Percentiles rank a stretch among this genome's conserved stretches.
Evolutionary conservation across 2,329 filamentous ascomycete genomes (phyloP).

Genomic region (Neofusicoccum sp.): DNA sequence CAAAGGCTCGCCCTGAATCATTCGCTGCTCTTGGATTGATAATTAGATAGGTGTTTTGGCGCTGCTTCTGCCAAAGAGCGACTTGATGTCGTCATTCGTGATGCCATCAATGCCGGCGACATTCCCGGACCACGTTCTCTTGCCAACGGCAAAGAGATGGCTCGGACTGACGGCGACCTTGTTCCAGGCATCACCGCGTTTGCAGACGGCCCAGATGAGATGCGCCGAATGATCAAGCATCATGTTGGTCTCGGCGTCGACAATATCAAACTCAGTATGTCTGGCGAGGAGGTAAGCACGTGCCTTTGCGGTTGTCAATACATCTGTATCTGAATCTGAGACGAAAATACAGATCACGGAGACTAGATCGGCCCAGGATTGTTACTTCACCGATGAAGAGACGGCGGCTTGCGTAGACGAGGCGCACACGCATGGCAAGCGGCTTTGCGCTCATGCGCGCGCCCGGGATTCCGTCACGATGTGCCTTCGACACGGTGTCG

Average conservation of each 20-base stretch:
- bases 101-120: slow-evolving; percentile 50
- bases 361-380: slow-evolving; percentile 40
- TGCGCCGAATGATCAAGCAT: slow-evolving; percentile 27
- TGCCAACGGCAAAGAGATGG: slow-evolving; percentile 52
- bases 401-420: slow-evolving; percentile 50
- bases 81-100: slow-evolving; percentile 47
- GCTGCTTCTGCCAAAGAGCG: slow-evolving; percentile 49
- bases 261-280: slow-evolving; percentile 36
- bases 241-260: slow-evolving; percentile 33
- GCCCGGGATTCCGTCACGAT: slow-evolving; percentile 46
- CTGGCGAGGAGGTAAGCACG: slow-evolving; percentile 24
- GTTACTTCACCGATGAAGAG: slow-evolving; percentile 48
- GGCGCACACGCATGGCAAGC: slow-evolving; percentile 40
- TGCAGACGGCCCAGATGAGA: slow-evolving; percentile 32
- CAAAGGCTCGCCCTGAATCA: too few species aligned
- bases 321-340: neutral
- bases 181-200: slow-evolving; percentile 44
- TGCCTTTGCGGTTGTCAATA: neutral
- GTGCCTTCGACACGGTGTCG: slow-evolving; percentile 45
- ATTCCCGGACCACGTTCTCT: slow-evolving; percentile 50
- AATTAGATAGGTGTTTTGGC: slow-evolving; percentile 51
- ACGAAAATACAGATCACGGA: slow-evolving; percentile 24
- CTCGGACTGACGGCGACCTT: slow-evolving; percentile 45
- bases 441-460: slow-evolving; percentile 45
- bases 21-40: slow-evolving; percentile 24